phyloP scores from a whole-genome alignment of 495 filamentous ascomycete species.

The Tetracladium setigerum region DNA sequence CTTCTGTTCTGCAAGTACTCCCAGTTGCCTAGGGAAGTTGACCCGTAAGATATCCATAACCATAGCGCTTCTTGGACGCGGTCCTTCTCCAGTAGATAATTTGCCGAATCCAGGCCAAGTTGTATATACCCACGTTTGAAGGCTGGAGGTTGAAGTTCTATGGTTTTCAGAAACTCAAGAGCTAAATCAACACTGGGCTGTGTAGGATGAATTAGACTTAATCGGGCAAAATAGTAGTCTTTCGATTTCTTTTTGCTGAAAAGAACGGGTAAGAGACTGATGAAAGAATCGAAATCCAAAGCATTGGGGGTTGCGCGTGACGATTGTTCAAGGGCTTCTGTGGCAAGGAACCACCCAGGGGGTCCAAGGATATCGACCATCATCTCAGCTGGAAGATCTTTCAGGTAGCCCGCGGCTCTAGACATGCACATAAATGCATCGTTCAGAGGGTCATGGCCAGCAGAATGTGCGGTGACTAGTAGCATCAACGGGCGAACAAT shows the following conservation, averaged over 20 bases:
- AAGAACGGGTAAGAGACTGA: constrained; percentile 7
- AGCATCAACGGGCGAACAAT: constrained; percentile 4
- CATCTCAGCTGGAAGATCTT: background rate
- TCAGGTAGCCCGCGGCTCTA: constrained; percentile 9
- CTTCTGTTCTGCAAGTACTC: background rate
- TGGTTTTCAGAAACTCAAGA: constrained; percentile 3
- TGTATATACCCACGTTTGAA: background rate
- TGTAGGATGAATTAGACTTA: constrained; percentile 16
- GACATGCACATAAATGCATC: constrained; percentile 10
- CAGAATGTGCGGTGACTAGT: constrained; percentile 8
- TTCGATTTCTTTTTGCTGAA: background rate
- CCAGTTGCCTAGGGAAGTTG: constrained; percentile 9
- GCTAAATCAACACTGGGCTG: constrained; percentile 12
- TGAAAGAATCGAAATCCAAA: constrained; percentile 14
- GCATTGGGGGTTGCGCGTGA: constrained; percentile 1
- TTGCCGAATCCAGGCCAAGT: constrained; percentile 14
- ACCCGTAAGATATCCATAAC: constrained; percentile 18
- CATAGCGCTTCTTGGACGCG: constrained; percentile 11
- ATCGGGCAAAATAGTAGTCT: constrained; percentile 2
- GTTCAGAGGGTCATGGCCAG: constrained; percentile 1
- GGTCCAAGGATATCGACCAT: background rate
- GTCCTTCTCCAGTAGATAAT: constrained; percentile 11
- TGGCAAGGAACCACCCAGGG: constrained; percentile 1
- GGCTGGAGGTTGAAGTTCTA: background rate
- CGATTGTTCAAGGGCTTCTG: background rate